These are phyloP conservation scores for Anastatica hierochuntica DNA, from an alignment of 345 rosid species.

Conservation along the genomic window DNA sequence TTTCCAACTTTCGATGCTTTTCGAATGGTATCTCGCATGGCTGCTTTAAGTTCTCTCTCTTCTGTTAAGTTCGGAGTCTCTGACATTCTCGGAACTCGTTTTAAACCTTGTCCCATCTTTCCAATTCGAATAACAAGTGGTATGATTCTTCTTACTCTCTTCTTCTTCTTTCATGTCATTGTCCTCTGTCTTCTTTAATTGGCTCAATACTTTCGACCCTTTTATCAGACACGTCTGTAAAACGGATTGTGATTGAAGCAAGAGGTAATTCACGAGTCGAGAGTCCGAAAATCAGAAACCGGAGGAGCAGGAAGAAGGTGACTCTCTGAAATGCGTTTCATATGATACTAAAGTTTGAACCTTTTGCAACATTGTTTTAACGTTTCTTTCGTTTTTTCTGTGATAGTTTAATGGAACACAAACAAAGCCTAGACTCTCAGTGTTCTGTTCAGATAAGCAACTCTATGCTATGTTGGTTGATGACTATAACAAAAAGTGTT, in stretches of 20 bases:
- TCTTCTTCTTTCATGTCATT: neutral
- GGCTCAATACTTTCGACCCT: neutral
- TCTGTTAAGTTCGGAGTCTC: slow-evolving; percentile 6
- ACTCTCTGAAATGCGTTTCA: neutral
- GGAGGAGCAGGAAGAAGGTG: slow-evolving; percentile 67
- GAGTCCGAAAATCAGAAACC: slow-evolving; percentile 56
- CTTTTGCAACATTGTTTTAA: neutral
- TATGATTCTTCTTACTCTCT: too few relatives aligned
- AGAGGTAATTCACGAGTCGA: slow-evolving; percentile 46
- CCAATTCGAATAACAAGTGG: slow-evolving; percentile 18
- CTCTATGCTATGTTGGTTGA: slow-evolving; percentile 84
- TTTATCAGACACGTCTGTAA: neutral
- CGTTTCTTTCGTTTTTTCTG: neutral
- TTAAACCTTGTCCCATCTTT: neutral
- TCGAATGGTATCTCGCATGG: slow-evolving; percentile 11
- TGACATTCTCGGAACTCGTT: slow-evolving; percentile 16
- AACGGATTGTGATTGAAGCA: slow-evolving; percentile 35
- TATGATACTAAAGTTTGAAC: neutral
- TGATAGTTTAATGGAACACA: slow-evolving; percentile 27
- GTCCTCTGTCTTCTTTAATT: neutral
- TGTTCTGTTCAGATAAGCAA: slow-evolving; percentile 84
- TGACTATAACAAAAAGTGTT: slow-evolving; percentile 68
- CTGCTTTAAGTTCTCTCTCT: slow-evolving; percentile 12
- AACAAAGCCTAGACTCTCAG: slow-evolving; percentile 68
- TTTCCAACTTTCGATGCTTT: slow-evolving; percentile 8